Evolutionary conservation across 768 basidiomycete species (phyloP).

Genomic region (Mycena rosella): DNA sequence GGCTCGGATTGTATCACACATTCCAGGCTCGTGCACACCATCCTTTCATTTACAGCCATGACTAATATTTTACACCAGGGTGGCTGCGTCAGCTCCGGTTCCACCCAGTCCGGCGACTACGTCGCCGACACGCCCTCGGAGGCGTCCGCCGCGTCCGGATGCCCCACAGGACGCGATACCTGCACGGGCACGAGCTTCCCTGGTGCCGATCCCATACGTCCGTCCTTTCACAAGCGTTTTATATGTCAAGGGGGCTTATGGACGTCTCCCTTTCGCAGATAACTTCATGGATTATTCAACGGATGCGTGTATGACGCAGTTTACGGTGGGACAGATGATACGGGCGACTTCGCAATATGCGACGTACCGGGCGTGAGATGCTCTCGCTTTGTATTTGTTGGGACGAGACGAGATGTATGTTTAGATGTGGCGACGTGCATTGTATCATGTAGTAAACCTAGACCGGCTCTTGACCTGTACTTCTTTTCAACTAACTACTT

Average conservation of each 20-base stretch:
- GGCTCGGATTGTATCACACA: slow-evolving; percentile 71
- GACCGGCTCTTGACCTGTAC: too few relatives aligned
- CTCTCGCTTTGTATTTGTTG: too few relatives aligned
- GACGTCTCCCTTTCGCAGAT: slow-evolving; percentile 39
- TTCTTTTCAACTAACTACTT: too few relatives aligned
- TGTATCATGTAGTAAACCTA: too few relatives aligned
- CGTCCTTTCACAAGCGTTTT: not conserved
- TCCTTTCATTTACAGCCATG: not conserved
- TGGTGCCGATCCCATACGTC: slow-evolving; percentile 50
- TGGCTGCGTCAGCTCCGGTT: slow-evolving; percentile 45
- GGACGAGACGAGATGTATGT: too few relatives aligned
- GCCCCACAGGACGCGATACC: slow-evolving; percentile 37
- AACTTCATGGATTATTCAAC: slow-evolving; percentile 54
- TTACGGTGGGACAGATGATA: slow-evolving; percentile 46
- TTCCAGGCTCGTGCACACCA: slow-evolving; percentile 59
- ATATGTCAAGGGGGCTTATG: too few relatives aligned
- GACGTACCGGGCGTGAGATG: slow-evolving; percentile 46
- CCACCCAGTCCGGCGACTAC: slow-evolving; percentile 38
- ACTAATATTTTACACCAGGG: slow-evolving; percentile 1
- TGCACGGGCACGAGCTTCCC: slow-evolving; percentile 34
- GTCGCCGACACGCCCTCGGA: slow-evolving; percentile 47
- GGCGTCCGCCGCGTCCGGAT: slow-evolving; percentile 44
- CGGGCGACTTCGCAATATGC: slow-evolving; percentile 62
- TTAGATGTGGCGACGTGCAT: too few relatives aligned
- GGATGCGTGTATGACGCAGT: slow-evolving; percentile 46